These are phyloP conservation scores for Oehlia diaphana DNA, from an alignment of 192 early-diverging fungal species.

Conservation along the genomic window DNA sequence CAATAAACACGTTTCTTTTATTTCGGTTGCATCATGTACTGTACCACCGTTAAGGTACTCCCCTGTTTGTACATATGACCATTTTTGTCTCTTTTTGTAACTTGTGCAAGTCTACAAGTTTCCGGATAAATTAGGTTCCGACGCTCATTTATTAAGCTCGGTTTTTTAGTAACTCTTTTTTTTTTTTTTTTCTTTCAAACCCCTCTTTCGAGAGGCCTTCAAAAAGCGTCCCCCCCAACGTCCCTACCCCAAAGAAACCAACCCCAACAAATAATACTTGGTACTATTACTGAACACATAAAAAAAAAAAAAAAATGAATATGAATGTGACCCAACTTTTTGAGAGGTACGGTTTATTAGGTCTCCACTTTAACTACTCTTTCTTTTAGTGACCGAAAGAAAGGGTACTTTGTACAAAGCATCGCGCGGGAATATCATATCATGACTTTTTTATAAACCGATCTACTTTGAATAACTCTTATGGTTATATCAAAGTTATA, in stretches of 20 bases:
- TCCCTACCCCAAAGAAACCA: constrained; percentile 31
- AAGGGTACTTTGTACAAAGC: neutral
- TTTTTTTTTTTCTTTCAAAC: constrained; percentile 9
- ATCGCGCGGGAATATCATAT: neutral
- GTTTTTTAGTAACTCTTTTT: neutral
- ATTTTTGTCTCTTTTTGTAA: too few species aligned
- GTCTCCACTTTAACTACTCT: neutral
- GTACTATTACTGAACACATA: neutral
- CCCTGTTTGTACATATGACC: too few species aligned
- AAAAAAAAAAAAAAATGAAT: constrained; percentile 4
- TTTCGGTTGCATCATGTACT: too few species aligned
- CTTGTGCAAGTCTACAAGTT: too few species aligned
- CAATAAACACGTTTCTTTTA: too few species aligned
- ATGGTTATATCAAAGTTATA: neutral
- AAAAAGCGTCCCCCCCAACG: constrained; percentile 17
- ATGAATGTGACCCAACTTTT: constrained; percentile 32
- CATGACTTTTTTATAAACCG: neutral
- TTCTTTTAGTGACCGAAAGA: constrained; percentile 8
- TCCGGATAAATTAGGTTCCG: too few species aligned
- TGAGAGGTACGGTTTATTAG: constrained; percentile 22
- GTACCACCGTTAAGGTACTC: too few species aligned
- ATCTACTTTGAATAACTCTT: neutral
- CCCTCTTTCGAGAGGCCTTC: constrained; percentile 34
- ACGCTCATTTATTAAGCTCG: too few species aligned
- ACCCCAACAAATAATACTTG: constrained; percentile 15